Evolutionary conservation across 1,139 yeast species (phyloP), one percentile per base, ranked within the genome.

Genomic region (Pichia inconspicua): DNA sequence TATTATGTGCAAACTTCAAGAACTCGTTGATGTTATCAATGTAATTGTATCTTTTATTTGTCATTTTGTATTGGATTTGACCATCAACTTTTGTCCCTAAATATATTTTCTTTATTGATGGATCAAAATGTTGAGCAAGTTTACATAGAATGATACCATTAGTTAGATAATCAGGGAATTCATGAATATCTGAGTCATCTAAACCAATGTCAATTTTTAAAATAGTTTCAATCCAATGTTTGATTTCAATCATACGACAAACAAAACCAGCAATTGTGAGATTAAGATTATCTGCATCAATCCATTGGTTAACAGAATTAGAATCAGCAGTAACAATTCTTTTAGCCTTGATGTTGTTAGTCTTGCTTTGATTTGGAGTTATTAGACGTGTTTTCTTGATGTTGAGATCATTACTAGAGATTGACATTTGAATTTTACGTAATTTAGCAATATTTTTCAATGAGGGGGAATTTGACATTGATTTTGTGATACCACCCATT

Each of bases 21-120:
- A 92, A 92, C 28, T 83, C 74, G 61, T 89, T 88, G 60, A 92
- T 92, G 61, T 92, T 92, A 63, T 94, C 97, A 0, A 96, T 88
- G 63, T 89, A 96, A 53, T 86, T 80, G 70, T 87, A 92, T 19
- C 52, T 46, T 9, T 46, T 51, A 3, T 17, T 47, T 1, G 27
- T 36, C 50, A 51, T 46, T 38, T 46, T 47, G 63, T 88, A 95
- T 41, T 88, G 70, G 50, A 77, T 79, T 11, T 70, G 56, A 34
- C 55, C 55, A 42, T 57, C 56, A 77, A 80, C 36, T 53, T 52
- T 14, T 63, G 35, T 58, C 3, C 75, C 74, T n/a, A 76, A 69
- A 51, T 74, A 75, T 15, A 83, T 77, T 46, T 70, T 69, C 40
- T 70, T 74, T 14, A 81, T 84, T 0, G 74, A 72, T 0, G 97